These are phyloP conservation scores for Collybiopsis confluens DNA, from an alignment of 768 basidiomycete species.

Conservation along the genomic window DNA sequence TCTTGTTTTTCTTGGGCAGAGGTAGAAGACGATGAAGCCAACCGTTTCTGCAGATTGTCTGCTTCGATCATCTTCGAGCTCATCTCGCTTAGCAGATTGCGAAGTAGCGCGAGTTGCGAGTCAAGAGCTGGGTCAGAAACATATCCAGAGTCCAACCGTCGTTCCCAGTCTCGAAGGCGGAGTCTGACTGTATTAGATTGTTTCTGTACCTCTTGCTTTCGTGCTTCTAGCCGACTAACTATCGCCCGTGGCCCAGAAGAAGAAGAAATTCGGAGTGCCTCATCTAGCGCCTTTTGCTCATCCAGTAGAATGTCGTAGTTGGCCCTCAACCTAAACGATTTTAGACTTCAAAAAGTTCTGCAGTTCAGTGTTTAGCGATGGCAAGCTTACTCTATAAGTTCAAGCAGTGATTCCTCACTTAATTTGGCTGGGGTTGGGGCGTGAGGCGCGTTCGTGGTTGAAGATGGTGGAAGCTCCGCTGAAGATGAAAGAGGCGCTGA, in stretches of 20 bases:
- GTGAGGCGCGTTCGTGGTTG: too few relatives aligned
- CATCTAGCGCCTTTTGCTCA: neutral
- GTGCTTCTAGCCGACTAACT: neutral
- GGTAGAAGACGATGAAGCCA: neutral
- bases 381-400: neutral
- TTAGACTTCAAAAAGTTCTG: neutral
- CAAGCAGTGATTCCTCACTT: neutral
- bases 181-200: neutral
- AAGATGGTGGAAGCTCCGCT: too few relatives aligned
- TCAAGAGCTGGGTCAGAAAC: neutral
- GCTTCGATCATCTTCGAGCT: neutral
- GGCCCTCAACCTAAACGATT: neutral
- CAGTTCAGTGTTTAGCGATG: neutral
- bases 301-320: neutral
- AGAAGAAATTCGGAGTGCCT: neutral
- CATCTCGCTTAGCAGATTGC: neutral
- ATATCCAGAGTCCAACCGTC: neutral
- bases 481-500: too few relatives aligned
- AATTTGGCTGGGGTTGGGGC: neutral
- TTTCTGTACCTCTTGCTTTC: neutral
- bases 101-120: neutral
- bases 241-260: neutral
- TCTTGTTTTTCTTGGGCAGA: neutral
- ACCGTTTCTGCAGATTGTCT: neutral
- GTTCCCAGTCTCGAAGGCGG: neutral